Base-by-base conservation (phyloP, 2,329 filamentous ascomycete species). In the Penicillium sp. region DNA sequence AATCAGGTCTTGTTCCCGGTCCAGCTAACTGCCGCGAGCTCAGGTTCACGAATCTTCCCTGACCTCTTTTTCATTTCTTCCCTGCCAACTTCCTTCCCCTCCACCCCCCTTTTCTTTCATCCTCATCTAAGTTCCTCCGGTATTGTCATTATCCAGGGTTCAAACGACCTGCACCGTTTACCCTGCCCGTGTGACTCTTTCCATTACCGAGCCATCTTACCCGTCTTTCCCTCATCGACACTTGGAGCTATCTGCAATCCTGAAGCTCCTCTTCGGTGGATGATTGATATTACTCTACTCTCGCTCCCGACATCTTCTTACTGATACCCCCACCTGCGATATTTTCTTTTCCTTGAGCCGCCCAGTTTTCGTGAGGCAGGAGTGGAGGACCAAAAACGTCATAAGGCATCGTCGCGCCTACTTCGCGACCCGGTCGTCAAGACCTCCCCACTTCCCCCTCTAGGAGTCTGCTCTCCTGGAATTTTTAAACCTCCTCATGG, bases 111-210 rank as follows among this genome's bases (percentile, higher is more conserved):
- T 28, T 41, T 46, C 45, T 32, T 50, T 15, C 15, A 12, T 48
- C 42, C 29, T 50, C 52, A 47, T 37, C 44, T 8, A 20, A 20
- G 7, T 32, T 18, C 39, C 46, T 44, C 47, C 35, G 32, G 33
- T 31, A 38, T 44, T 41, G 45, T 57, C 55, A 58, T 59, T 58
- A 55, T 49, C 57, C 56, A 54, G 57, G 63, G 61, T 55, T 55
- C 32, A 56, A 66, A 66, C 70, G 69, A 70, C 70, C 71, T 73
- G 71, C 71, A 73, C 70, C 66, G 65, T 71, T 67, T 64, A 57
- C 64, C 65, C 65, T 59, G 57, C 35, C 45, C 29, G 49, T 39
- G 57, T 57, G 58, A 56, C 58, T 57, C 60, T 37, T 56, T 61
- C 57, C 57, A 53, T 56, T 55, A 56, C 52, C 55, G 57, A 56